phyloP scores from a whole-genome alignment of 31 red algal species.

The Odonthalia washingtoniensis region DNA sequence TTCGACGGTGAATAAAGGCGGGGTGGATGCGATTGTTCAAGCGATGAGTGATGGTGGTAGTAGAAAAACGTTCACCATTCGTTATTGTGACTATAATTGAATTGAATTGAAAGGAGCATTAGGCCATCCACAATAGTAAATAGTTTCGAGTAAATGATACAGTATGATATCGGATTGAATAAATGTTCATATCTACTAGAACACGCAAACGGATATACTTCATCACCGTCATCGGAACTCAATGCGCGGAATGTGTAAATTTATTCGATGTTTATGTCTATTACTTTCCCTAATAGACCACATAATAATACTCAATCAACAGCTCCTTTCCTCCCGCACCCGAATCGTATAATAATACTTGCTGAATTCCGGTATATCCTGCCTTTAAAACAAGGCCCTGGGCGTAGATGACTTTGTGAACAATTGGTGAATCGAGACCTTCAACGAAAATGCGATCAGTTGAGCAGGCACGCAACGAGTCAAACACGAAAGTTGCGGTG shows the following conservation, averaged over 20 bases:
- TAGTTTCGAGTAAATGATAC: too few relatives aligned
- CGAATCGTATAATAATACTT: too few relatives aligned
- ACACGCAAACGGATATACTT: slow-evolving; percentile 10
- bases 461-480: slow-evolving; percentile 74
- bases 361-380: too few relatives aligned
- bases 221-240: slow-evolving; percentile 63
- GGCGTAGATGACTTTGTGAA: slow-evolving; percentile 84
- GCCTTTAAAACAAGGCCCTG: slow-evolving; percentile 74
- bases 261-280: too few relatives aligned
- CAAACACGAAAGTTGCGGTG: slow-evolving; percentile 73
- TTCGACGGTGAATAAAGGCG: slow-evolving; percentile 54
- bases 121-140: too few relatives aligned
- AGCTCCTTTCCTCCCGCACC: too few relatives aligned
- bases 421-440: slow-evolving; percentile 61
- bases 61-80: slow-evolving; percentile 27
- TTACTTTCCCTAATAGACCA: too few relatives aligned
- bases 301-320: too few relatives aligned
- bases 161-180: too few relatives aligned
- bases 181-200: slow-evolving; percentile 50
- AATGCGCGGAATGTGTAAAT: too few relatives aligned
- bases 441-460: slow-evolving; percentile 82
- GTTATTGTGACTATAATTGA: slow-evolving; percentile 18
- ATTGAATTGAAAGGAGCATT: too few relatives aligned
- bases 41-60: neutral
- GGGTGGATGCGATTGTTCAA: too few relatives aligned